Percentiles rank a stretch among this genome's conserved stretches.
Evolutionary conservation across 2,329 filamentous ascomycete genomes (phyloP).

Genomic region (Clonostachys chloroleuca): DNA sequence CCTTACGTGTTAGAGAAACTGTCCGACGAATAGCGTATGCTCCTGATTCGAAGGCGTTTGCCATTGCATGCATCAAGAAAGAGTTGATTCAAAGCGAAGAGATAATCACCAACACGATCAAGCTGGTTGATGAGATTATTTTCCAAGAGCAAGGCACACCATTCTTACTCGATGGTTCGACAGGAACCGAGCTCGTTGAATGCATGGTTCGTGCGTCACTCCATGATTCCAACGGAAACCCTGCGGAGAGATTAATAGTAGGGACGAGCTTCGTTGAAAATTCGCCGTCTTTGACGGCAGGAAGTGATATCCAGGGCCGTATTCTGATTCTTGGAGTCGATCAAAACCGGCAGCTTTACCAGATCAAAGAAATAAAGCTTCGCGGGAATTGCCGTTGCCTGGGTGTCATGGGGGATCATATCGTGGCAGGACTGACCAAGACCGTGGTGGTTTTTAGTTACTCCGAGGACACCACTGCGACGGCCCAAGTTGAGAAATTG

Average conservation of each 20-base stretch:
- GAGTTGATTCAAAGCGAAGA: conserved; percentile 69
- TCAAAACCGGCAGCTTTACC: conserved; percentile 66
- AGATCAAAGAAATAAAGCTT: conserved; percentile 64
- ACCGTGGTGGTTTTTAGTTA: conserved; percentile 64
- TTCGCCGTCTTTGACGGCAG: conserved; percentile 20
- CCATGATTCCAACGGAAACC: conserved; percentile 47
- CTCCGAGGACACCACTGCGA: conserved; percentile 47
- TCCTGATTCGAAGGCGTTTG: conserved; percentile 73
- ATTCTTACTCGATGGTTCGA: conserved; percentile 50
- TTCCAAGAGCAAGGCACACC: conserved; percentile 74
- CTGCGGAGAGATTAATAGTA: conserved; percentile 79
- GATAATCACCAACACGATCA: conserved; percentile 73
- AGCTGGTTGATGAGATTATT: conserved; percentile 84
- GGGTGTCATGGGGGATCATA: conserved; percentile 67
- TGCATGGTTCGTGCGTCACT: conserved; percentile 76
- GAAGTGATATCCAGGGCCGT: conserved; percentile 56
- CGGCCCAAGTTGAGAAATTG: conserved; percentile 60
- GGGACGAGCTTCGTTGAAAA: conserved; percentile 71
- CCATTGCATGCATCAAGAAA: conserved; percentile 78
- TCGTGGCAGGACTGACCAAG: conserved; percentile 87
- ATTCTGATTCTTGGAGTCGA: conserved; percentile 84
- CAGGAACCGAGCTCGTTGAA: conserved; percentile 70
- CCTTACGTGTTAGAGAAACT: conserved; percentile 74
- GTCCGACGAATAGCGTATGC: conserved; percentile 87
- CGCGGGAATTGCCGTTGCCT: conserved; percentile 80